Base-by-base conservation (phyloP, 1,139 yeast genomes). In the Suzukiozyma palmioleophila region DNA sequence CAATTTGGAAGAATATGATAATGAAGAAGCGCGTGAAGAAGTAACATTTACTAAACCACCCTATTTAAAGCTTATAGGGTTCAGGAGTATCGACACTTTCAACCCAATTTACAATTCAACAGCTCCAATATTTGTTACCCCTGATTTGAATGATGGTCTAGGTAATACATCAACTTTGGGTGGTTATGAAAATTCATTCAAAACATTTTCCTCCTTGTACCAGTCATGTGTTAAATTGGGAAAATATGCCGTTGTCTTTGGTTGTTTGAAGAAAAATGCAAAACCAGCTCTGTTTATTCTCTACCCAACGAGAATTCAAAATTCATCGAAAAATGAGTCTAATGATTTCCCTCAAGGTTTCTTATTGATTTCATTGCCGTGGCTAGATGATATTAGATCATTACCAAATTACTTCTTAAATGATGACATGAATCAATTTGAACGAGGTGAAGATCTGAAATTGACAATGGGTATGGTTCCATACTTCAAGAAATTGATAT, bases 191-290 rank as follows among this genome's bases (percentile, higher is more conserved):
- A 85, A 90, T 13, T 86, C 96, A 0, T 66, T 72, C 16, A 62
- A 77, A 28, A 82, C 94, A 0, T 77, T 89, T 53, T 70, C 85
- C 1, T 73, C 90, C 0, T 63, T 92, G 8, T 85, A 79, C 53
- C 79, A 77, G 39, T 73, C 83, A 2, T 64, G 94, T 60, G 54
- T 65, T 3, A 68, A 68, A 38, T 65, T 74, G 37, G 52, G 68
- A 3, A 77, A 76, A 51, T 80, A 75, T 50, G 94, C 86, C 0
- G 60, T 92, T 8, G 74, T 84, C 2, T 86, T 89, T 80, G 90
- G 95, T 1, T 76, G 81, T 50, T 52, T 72, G 6, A 73, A 82
- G 43, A 63, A 59, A 36, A 70, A 69, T 44, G 62, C 88, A 0
- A 58, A 72, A 37, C 94, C 96, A 0, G 50, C 66, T 3, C 49